Evolutionary conservation across 78 protist genomes (phyloP).

Genomic region (slime mould (Dictyostelium discoideum)): dicty_2.7 NC_007091.3:2446501-2447000

Average conservation of each 20-base stretch:
- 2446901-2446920: conserved; percentile 90
- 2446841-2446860: conserved; percentile 77
- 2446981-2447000: conserved; percentile 73
- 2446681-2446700: conserved; percentile 73
- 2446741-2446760: conserved; percentile 88
- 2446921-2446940: conserved; percentile 77
- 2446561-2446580: conserved; percentile 93
- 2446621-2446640: conserved; percentile 68
- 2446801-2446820: conserved; percentile 89
- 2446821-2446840: conserved; percentile 80
- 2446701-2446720: conserved; percentile 64
- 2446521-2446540: conserved; percentile 90
- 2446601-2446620: conserved; percentile 89
- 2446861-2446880: conserved; percentile 81
- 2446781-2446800: conserved; percentile 19
- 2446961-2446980: conserved; percentile 83
- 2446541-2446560: conserved; percentile 93
- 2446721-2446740: conserved; percentile 83
- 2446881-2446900: conserved; percentile 96
- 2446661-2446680: conserved; percentile 92
- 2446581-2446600: conserved; percentile 96
- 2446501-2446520: conserved; percentile 83
- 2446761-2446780: conserved; percentile 79
- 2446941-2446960: conserved; percentile 86
- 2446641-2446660: conserved; percentile 96